A percentile compares a stretch with the other conserved stretches of the same genome.
phyloP scores from a whole-genome alignment of 2,329 filamentous ascomycete genomes.

The Clarireedia monteithiana region DNA sequence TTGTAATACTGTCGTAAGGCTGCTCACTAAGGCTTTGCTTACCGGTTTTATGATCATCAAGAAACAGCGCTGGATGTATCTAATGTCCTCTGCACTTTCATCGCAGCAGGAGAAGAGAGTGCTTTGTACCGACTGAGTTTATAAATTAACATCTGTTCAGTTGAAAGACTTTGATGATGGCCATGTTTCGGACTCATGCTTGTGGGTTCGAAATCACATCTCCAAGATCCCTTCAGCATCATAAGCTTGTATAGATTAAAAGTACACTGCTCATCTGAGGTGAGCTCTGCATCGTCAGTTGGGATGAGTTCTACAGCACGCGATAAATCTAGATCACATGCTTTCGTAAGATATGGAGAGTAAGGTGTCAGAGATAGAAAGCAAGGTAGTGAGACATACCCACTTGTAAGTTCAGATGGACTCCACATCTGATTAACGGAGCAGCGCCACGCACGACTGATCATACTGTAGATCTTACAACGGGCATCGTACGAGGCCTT shows the following conservation, averaged over 20 bases:
- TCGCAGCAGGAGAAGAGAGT: too few relatives aligned
- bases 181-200: too few relatives aligned
- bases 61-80: background rate
- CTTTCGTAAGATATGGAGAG: background rate
- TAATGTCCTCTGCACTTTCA: background rate
- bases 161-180: too few relatives aligned
- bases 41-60: background rate
- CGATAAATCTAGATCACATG: background rate
- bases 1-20: background rate
- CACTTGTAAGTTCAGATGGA: slow-evolving; percentile 7
- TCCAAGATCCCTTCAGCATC: too few relatives aligned
- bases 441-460: background rate
- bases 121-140: too few relatives aligned
- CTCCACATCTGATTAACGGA: slow-evolving; percentile 2
- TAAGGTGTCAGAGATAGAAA: background rate
- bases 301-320: background rate
- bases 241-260: background rate
- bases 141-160: too few relatives aligned
- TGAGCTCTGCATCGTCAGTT: background rate
- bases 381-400: background rate
- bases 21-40: background rate
- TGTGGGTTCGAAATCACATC: too few relatives aligned
- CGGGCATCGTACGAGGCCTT: background rate
- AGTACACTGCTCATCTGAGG: background rate
- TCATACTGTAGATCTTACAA: slow-evolving; percentile 8